phyloP scores from a whole-genome alignment of 208 protist species.

The Crithidia expoeki region DNA sequence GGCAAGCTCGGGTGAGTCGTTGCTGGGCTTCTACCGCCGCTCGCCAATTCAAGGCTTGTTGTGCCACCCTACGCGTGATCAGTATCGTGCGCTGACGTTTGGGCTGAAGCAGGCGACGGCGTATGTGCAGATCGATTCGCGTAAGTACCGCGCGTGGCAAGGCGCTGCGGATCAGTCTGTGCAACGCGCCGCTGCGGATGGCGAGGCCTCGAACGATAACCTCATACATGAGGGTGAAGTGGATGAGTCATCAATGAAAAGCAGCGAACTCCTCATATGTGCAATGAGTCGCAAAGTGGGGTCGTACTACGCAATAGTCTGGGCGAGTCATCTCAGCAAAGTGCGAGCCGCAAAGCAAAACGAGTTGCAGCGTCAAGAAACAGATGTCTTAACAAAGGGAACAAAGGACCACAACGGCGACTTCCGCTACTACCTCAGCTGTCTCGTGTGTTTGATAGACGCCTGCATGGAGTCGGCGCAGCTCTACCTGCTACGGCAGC shows the following conservation, averaged over 20 bases:
- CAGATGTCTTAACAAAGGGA: not conserved
- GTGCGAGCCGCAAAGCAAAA: not conserved
- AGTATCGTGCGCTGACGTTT: slow-evolving; percentile 66
- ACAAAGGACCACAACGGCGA: slow-evolving; percentile 20
- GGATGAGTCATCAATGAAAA: not conserved
- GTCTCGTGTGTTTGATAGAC: slow-evolving; percentile 45
- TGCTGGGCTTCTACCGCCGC: slow-evolving; percentile 64
- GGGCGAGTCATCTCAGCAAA: slow-evolving; percentile 8
- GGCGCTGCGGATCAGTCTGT: no score
- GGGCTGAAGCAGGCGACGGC: slow-evolving; percentile 73
- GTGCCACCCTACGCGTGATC: slow-evolving; percentile 45
- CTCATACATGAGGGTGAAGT: not conserved
- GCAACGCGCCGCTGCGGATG: not conserved
- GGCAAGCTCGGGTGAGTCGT: slow-evolving; percentile 35
- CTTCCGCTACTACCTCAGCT: slow-evolving; percentile 35
- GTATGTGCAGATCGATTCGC: slow-evolving; percentile 56
- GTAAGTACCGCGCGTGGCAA: slow-evolving; percentile 25
- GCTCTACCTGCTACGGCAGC: slow-evolving; percentile 39
- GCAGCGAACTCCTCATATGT: not conserved
- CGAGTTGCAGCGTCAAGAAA: not conserved
- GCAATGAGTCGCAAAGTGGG: slow-evolving; percentile 13
- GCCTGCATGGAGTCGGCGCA: slow-evolving; percentile 43
- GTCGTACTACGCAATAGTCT: slow-evolving; percentile 26
- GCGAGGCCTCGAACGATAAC: not conserved
- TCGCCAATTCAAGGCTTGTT: slow-evolving; percentile 52